Evolutionary conservation across 352 stramenopile genomes (phyloP).

Genomic region (Phytophthora parvispora): DNA sequence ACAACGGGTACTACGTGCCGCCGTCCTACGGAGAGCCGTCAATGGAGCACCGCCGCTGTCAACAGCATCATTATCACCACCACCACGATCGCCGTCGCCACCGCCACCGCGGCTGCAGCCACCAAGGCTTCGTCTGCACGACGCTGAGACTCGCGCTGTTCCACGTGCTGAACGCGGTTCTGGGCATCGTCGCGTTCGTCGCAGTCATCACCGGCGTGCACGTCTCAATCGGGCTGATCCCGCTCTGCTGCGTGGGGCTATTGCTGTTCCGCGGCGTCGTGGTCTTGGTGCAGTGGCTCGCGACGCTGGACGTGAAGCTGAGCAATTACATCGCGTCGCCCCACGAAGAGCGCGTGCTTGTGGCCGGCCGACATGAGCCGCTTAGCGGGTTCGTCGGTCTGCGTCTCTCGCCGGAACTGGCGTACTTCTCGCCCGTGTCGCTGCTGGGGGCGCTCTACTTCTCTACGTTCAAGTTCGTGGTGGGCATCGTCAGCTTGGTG

Average conservation of each 20-base stretch:
- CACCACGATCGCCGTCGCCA: conserved; percentile 30
- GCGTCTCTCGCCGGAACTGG: conserved; percentile 59
- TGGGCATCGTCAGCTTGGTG: conserved; percentile 57
- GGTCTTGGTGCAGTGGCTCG: conserved; percentile 51
- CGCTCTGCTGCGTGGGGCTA: conserved; percentile 74
- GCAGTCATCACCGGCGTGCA: conserved; percentile 54
- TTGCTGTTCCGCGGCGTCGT: conserved; percentile 68
- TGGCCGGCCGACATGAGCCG: conserved; percentile 45
- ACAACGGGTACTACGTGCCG: conserved; percentile 44
- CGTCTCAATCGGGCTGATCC: conserved; percentile 52
- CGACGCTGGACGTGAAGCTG: conserved; percentile 68
- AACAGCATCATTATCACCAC: conserved; percentile 29
- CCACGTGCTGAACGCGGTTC: conserved; percentile 63
- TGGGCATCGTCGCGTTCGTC: conserved; percentile 63
- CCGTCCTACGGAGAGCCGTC: conserved; percentile 25
- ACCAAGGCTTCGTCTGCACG: conserved; percentile 39
- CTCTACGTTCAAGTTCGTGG: conserved; percentile 65
- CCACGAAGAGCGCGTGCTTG: conserved; percentile 54
- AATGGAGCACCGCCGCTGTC: conserved; percentile 18
- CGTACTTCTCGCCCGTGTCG: conserved; percentile 66
- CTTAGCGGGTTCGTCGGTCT: conserved; percentile 45
- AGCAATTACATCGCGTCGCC: conserved; percentile 67
- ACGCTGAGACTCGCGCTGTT: conserved; percentile 69
- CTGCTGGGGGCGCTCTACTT: conserved; percentile 77
- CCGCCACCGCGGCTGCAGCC: conserved; percentile 1